Conservation (phyloP, 352 stramenopile genomes). For the Pythium grandisporangium region DNA sequence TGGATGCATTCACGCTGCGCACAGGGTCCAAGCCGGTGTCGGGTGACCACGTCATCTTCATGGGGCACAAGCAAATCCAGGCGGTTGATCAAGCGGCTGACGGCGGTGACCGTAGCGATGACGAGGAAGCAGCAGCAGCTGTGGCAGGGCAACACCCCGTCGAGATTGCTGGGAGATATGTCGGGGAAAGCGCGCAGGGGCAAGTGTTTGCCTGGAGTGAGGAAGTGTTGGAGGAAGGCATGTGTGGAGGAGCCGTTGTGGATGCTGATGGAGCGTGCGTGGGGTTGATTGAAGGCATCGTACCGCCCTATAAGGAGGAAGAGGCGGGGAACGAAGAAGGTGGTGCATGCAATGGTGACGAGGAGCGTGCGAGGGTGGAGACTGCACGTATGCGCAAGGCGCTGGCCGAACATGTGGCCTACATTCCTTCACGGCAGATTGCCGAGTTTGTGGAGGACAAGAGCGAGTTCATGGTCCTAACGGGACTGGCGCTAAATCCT, state of each 20-base stretch:
- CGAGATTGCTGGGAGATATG: slow-evolving; percentile 42
- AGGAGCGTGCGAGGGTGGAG: too few species aligned
- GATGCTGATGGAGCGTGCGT: slow-evolving; percentile 30
- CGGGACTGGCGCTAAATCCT: slow-evolving; percentile 6
- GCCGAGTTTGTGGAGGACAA: slow-evolving; percentile 34
- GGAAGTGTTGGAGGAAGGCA: slow-evolving; percentile 67
- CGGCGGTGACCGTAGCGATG: slow-evolving; percentile 1
- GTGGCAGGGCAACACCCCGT: slow-evolving; percentile 36
- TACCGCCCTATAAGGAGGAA: slow-evolving; percentile 36
- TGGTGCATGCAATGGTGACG: too few species aligned
- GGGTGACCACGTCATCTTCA: slow-evolving; percentile 43
- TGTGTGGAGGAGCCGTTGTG: slow-evolving; percentile 71
- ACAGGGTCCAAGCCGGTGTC: slow-evolving; percentile 3
- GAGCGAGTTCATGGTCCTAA: slow-evolving; percentile 10
- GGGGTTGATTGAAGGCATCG: slow-evolving; percentile 72
- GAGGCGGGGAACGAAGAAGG: too few species aligned
- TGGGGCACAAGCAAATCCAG: slow-evolving; percentile 30
- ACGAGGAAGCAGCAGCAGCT: slow-evolving; percentile 1
- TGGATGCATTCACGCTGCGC: slow-evolving; percentile 29
- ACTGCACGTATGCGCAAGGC: slow-evolving; percentile 59
- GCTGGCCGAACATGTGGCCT: slow-evolving; percentile 60
- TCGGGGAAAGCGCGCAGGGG: slow-evolving; percentile 38
- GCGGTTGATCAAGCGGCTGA: background rate
- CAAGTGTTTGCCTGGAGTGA: slow-evolving; percentile 73
- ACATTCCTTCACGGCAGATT: slow-evolving; percentile 45